Base-by-base conservation (phyloP, 805 yeast species). In the Nakazawaea wickerhamii region DNA sequence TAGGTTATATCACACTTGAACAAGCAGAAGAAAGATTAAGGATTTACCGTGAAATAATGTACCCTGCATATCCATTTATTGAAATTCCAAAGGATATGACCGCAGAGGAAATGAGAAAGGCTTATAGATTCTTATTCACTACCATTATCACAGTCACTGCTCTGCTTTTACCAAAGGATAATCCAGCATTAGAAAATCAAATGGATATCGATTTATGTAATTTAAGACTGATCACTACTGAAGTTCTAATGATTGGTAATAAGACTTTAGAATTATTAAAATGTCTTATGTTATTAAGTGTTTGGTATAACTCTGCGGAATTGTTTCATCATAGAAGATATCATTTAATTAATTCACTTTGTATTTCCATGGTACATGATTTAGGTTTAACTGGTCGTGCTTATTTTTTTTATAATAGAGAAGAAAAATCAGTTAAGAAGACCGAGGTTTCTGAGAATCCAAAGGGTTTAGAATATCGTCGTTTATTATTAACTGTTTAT, bases 221-320 rank as follows among this genome's bases (percentile, higher is more conserved):
- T 14, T 57, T 78, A 17, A 67, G 68, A 52, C 55, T 76, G 21
- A 54, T 79, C 13, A 58, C 77, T 9, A 63, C 73, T 38, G 90
- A 87, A 53, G 71, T 82, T 9, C 60, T 88, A 60, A 70, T 82
- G 7, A 67, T 74, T 20, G 95, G 96, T 15, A 70, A 76, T 43
- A 89, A 86, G 61, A 71, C 80, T 5, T 60, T 79, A 14, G 90
- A 86, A 56, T 60, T 86, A 28, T 63, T 88, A 30, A 80, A 81
- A 56, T 64, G 81, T 15, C 63, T 84, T 38, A 55, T 84, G 15
- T 53, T 85, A 5, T 64, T 84, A 40, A 73, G 84, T 20, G 59
- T 81, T 22, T 89, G 95, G 95, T 88, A 87, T 56, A 85, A 84
- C 50, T 75, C 86, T 4, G 85, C 95, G 0, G 96, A 87, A 59